These are phyloP conservation scores for Sequoiadendron giganteum DNA, from an alignment of 75 land plant species.

Conservation along the genomic window DNA sequence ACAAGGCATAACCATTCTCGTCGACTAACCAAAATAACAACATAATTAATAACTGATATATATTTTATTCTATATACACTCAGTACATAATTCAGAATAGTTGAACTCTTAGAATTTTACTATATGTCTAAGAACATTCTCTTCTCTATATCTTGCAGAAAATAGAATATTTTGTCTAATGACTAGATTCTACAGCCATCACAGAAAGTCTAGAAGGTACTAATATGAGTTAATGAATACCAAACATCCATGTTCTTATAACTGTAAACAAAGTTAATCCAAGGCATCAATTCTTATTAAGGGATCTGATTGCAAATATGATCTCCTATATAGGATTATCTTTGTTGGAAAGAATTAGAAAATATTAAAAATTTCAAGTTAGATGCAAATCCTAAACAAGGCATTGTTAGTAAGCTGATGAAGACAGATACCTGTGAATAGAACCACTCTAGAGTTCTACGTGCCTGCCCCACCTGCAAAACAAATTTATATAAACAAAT, in stretches of 20 bases:
- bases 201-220: background rate
- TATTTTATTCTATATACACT: background rate
- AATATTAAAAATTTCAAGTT: background rate
- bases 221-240: background rate
- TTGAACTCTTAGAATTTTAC: background rate
- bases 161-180: background rate
- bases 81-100: background rate
- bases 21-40: too few species aligned
- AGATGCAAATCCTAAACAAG: background rate
- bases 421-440: background rate
- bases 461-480: constrained; percentile 11
- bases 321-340: background rate
- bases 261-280: background rate
- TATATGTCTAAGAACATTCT: background rate
- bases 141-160: background rate
- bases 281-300: background rate
- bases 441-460: constrained; percentile 8
- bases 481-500: background rate
- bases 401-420: background rate
- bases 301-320: background rate
- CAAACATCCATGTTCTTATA: background rate
- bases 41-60: too few species aligned
- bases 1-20: too few species aligned
- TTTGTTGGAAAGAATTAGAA: background rate
- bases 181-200: background rate